phyloP scores from a whole-genome alignment of 495 filamentous ascomycete species.

The Hyaloscypha variabilis region DNA sequence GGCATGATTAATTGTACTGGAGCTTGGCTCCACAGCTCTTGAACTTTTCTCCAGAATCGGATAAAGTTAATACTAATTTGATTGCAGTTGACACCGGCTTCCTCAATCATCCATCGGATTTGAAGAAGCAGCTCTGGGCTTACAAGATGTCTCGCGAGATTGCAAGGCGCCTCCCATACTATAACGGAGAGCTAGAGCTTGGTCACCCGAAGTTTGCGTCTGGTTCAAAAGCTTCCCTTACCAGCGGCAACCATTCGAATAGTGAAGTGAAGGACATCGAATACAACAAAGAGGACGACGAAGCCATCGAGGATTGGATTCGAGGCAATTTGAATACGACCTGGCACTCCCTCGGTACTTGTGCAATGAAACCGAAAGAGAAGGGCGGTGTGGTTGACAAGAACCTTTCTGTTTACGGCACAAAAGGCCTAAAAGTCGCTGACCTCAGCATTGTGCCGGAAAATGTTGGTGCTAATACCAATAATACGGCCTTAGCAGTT shows the following conservation, averaged over 20 bases:
- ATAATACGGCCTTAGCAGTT: conserved; percentile 59
- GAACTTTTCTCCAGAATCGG: no score
- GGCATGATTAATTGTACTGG: no score
- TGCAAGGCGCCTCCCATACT: conserved; percentile 51
- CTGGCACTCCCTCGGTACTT: conserved; percentile 45
- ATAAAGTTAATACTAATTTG: no score
- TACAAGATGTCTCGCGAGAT: conserved; percentile 62
- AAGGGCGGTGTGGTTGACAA: conserved; percentile 54
- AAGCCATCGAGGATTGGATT: conserved; percentile 36
- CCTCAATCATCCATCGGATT: conserved; percentile 44
- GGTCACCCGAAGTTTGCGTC: conserved; percentile 54
- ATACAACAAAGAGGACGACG: conserved; percentile 40
- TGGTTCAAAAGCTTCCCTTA: conserved; percentile 35
- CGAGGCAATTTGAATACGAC: conserved; percentile 41
- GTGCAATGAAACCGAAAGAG: conserved; percentile 37
- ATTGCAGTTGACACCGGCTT: conserved; percentile 49
- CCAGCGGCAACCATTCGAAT: conserved; percentile 35
- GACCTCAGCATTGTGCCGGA: conserved; percentile 59
- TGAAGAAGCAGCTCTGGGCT: conserved; percentile 35
- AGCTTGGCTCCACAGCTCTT: no score
- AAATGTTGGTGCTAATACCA: conserved; percentile 65
- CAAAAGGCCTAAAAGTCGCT: conserved; percentile 48
- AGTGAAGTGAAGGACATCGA: conserved; percentile 27
- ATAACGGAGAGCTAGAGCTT: conserved; percentile 51
- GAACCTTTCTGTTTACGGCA: conserved; percentile 56